phyloP scores from a whole-genome alignment of 73 alveolate species.

The Blepharisma stoltei region DNA sequence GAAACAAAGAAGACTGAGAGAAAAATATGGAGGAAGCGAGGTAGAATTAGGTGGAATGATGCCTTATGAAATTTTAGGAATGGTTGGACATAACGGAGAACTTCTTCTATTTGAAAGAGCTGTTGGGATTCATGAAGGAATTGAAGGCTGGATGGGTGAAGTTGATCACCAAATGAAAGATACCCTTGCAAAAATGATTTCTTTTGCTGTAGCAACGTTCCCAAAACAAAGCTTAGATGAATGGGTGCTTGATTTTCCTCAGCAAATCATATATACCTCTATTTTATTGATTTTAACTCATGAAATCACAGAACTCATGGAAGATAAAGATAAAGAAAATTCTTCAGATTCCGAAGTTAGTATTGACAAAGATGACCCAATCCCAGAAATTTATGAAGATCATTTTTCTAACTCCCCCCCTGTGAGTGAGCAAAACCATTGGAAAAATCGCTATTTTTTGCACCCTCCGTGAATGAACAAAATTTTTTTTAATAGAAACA shows the following conservation, averaged over 20 bases:
- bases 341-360: conserved; percentile 1
- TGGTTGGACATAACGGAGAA: conserved; percentile 54
- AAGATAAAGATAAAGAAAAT: conserved; percentile 36
- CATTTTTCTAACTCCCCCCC: conserved; percentile 36
- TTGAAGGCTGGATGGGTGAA: conserved; percentile 55
- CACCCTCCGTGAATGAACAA: too few species aligned
- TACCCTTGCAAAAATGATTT: conserved; percentile 53
- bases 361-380: conserved; percentile 28
- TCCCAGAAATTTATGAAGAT: conserved; percentile 42
- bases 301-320: conserved; percentile 70
- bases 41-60: conserved; percentile 26
- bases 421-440: too few species aligned
- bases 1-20: conserved; percentile 3
- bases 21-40: conserved; percentile 14
- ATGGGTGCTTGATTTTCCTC: conserved; percentile 72
- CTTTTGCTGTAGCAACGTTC: conserved; percentile 56
- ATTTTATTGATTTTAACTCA: conserved; percentile 66
- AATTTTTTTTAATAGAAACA: too few species aligned
- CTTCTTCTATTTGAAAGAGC: conserved; percentile 52
- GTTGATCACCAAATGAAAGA: conserved; percentile 63
- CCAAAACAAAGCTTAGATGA: conserved; percentile 71
- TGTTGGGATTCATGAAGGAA: conserved; percentile 42
- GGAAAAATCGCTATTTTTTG: too few species aligned
- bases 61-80: conserved; percentile 49
- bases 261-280: conserved; percentile 60